A percentile compares a stretch with the other conserved stretches of the same genome.
Conservation (phyloP, 163 green algal genomes). For the Volvox carteri region DNA sequence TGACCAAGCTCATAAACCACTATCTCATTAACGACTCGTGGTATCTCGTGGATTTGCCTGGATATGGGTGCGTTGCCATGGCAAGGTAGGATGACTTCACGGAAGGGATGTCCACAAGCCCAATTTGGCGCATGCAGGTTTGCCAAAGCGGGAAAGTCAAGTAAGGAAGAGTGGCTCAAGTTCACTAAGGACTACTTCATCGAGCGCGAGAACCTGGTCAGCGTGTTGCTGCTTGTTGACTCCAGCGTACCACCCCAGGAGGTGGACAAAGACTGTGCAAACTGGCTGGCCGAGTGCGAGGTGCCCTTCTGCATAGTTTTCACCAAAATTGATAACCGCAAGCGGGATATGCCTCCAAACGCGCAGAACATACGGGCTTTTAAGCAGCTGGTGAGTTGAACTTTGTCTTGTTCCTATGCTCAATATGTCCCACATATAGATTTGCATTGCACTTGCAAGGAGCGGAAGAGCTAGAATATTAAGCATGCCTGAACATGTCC, state of each 20-base stretch:
- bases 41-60: conserved; percentile 97
- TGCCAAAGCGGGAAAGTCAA: conserved; percentile 76
- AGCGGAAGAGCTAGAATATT: too few species aligned
- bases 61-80: conserved; percentile 88
- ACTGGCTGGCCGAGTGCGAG: conserved; percentile 92
- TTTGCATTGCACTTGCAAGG: too few species aligned
- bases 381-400: conserved; percentile 54
- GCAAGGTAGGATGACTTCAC: too few species aligned
- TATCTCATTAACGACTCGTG: conserved; percentile 96
- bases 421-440: too few species aligned
- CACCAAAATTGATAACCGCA: conserved; percentile 88
- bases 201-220: conserved; percentile 84
- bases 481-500: too few species aligned
- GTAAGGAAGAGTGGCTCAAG: conserved; percentile 84
- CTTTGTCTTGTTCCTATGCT: too few species aligned
- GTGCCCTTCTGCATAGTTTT: conserved; percentile 94
- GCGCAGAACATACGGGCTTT: conserved; percentile 86
- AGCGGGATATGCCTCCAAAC: conserved; percentile 56
- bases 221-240: conserved; percentile 96
- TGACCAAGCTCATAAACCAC: conserved; percentile 98
- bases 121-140: too few species aligned
- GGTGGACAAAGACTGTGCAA: conserved; percentile 88
- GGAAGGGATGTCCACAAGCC: too few species aligned
- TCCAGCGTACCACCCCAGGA: conserved; percentile 87
- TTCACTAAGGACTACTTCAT: conserved; percentile 97